Evolutionary conservation across 2,329 filamentous ascomycete species (phyloP).

Genomic region (Seiridium cupressi): DNA sequence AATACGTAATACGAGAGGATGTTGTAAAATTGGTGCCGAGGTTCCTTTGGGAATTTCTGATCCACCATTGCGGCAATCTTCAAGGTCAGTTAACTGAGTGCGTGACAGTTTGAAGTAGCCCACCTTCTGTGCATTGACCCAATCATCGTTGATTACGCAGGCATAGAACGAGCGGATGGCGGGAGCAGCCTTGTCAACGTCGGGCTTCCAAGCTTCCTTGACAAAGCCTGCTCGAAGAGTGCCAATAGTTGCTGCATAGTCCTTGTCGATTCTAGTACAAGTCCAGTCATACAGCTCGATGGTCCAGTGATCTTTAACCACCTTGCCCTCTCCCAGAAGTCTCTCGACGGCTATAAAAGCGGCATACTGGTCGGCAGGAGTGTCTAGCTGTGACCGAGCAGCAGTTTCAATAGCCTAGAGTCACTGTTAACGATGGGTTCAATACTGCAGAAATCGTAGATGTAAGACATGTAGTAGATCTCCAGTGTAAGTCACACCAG

Average conservation of each 20-base stretch:
- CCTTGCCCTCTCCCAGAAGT: constrained; percentile 43
- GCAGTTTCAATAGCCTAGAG: constrained; percentile 33
- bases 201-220: constrained; percentile 40
- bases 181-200: constrained; percentile 38
- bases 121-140: constrained; percentile 57
- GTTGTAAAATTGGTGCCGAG: constrained; percentile 52
- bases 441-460: too few species aligned
- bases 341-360: constrained; percentile 43
- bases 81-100: constrained; percentile 3
- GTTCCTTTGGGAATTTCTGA: constrained; percentile 46
- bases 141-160: constrained; percentile 54
- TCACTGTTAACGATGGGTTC: not conserved
- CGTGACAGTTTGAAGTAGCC: constrained; percentile 3
- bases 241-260: constrained; percentile 48
- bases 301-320: constrained; percentile 47
- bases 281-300: constrained; percentile 57
- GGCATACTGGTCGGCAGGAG: constrained; percentile 41
- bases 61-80: constrained; percentile 56
- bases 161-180: constrained; percentile 47
- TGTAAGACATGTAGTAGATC: not conserved
- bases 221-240: constrained; percentile 47
- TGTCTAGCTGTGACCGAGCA: constrained; percentile 52
- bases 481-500: too few species aligned
- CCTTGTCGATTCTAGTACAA: constrained; percentile 37
- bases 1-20: constrained; percentile 53